These are phyloP conservation scores for Plasmodium cynomolgi DNA, from an alignment of 169 alveolate genomes.

Conservation along the genomic window DNA sequence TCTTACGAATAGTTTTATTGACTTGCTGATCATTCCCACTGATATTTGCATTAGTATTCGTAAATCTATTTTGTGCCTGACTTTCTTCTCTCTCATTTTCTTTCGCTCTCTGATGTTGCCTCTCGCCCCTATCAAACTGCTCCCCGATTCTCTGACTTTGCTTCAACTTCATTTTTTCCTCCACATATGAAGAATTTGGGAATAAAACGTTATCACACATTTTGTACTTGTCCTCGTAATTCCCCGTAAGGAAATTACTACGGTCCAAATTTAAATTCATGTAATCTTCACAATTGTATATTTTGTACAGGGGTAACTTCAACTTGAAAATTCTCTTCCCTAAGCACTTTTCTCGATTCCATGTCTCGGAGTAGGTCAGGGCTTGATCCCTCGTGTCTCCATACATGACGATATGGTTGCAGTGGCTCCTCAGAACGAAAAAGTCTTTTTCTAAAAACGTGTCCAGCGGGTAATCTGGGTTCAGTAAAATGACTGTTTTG, in stretches of 20 bases:
- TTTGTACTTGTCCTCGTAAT: conserved; percentile 41
- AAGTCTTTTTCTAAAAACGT: conserved; percentile 85
- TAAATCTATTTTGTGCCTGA: neutral
- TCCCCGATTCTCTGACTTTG: neutral
- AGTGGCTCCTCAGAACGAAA: conserved; percentile 86
- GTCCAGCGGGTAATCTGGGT: conserved; percentile 88
- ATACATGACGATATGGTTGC: conserved; percentile 90
- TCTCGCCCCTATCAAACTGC: neutral
- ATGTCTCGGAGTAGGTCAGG: conserved; percentile 80
- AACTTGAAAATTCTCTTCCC: conserved; percentile 83
- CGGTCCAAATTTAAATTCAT: conserved; percentile 26
- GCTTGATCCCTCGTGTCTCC: conserved; percentile 88
- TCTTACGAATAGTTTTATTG: neutral
- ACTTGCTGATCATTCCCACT: neutral
- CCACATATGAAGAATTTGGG: conserved; percentile 52
- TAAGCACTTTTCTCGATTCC: conserved; percentile 80
- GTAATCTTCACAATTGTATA: conserved; percentile 59
- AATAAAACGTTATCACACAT: conserved; percentile 62
- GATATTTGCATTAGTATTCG: neutral
- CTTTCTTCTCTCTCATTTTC: conserved; percentile 3
- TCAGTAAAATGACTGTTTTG: conserved; percentile 84
- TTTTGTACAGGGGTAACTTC: conserved; percentile 74
- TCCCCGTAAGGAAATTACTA: conserved; percentile 8
- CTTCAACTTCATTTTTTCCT: conserved; percentile 1
- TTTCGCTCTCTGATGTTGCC: neutral